Conservation (phyloP, 2,329 filamentous ascomycete species). For the Aspergillus alliaceus region DNA sequence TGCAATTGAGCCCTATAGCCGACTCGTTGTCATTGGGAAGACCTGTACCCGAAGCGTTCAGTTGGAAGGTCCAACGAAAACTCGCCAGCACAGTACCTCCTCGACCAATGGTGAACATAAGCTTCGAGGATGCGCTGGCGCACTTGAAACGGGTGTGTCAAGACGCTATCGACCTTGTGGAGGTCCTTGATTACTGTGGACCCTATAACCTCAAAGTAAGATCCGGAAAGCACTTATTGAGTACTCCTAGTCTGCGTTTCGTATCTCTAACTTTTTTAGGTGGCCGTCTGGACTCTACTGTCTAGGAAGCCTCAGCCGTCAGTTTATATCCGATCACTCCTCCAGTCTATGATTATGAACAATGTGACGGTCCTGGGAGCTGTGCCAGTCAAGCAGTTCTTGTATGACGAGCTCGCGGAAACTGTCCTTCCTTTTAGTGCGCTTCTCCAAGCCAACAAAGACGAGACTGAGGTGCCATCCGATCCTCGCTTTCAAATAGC, state of each 20-base stretch:
- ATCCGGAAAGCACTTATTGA: not conserved
- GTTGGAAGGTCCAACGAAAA: constrained; percentile 83
- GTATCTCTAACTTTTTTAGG: constrained; percentile 46
- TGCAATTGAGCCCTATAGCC: constrained; percentile 56
- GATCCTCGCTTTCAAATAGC: constrained; percentile 74
- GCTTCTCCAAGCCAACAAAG: constrained; percentile 72
- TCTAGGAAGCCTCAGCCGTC: constrained; percentile 78
- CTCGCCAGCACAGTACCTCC: constrained; percentile 93
- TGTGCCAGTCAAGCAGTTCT: constrained; percentile 69
- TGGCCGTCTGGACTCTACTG: constrained; percentile 72
- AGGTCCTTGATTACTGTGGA: constrained; percentile 67
- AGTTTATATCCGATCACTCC: constrained; percentile 76
- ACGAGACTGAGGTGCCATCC: constrained; percentile 70
- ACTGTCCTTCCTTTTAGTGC: constrained; percentile 70
- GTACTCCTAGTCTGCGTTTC: not conserved
- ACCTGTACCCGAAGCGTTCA: constrained; percentile 76
- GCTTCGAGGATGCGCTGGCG: constrained; percentile 68
- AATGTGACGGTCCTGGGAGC: constrained; percentile 68
- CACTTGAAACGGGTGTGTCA: constrained; percentile 70
- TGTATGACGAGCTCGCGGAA: constrained; percentile 79
- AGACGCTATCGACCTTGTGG: constrained; percentile 69
- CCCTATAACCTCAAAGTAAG: constrained; percentile 68
- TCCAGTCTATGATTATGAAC: constrained; percentile 74
- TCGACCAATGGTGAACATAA: constrained; percentile 77
- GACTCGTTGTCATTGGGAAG: constrained; percentile 63